Conservation (phyloP, 2,329 filamentous ascomycete genomes). For the Verticillium albo-atrum region DNA sequence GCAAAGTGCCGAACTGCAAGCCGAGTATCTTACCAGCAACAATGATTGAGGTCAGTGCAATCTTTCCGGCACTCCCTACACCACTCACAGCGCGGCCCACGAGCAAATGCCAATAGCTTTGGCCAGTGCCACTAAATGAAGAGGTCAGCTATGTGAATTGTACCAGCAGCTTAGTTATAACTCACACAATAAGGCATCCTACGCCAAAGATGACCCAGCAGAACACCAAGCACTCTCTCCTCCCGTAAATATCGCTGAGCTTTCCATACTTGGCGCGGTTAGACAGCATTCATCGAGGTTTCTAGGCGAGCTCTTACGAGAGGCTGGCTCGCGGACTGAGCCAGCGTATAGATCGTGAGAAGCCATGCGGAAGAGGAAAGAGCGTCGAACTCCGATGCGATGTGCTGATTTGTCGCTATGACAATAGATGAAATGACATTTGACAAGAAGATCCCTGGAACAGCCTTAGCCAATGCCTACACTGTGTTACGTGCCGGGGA, state of each 20-base stretch:
- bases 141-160: neutral
- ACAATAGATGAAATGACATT: constrained; percentile 10
- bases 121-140: neutral
- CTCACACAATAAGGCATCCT: neutral
- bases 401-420: constrained; percentile 8
- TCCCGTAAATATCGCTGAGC: neutral
- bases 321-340: neutral
- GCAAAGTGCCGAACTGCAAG: too few species aligned
- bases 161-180: neutral
- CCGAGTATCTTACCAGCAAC: neutral
- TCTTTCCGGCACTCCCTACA: neutral
- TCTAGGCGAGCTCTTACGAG: neutral
- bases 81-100: neutral
- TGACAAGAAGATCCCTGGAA: constrained; percentile 7
- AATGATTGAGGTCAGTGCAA: neutral
- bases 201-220: neutral
- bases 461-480: neutral
- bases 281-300: neutral
- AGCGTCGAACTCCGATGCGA: constrained; percentile 8
- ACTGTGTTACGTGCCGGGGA: too few species aligned
- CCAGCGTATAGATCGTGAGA: neutral
- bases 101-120: neutral
- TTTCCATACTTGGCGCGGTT: neutral
- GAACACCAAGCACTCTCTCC: neutral
- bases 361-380: neutral